Evolutionary conservation across 176 grass and related monocot genomes (phyloP).

Genomic region (Musa schizocarpa): DNA sequence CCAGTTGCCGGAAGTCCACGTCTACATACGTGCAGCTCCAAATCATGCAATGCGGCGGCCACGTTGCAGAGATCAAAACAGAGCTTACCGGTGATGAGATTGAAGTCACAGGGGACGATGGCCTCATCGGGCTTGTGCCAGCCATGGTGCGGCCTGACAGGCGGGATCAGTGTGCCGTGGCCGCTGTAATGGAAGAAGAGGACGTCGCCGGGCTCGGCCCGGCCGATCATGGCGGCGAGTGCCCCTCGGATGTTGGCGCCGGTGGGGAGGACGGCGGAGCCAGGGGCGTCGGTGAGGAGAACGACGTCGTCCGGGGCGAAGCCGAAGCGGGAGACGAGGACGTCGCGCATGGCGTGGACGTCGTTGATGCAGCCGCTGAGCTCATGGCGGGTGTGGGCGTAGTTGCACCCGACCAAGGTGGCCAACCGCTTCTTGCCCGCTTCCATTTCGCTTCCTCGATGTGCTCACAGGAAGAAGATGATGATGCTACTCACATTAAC

Average conservation of each 20-base stretch:
- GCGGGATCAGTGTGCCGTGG: constrained; percentile 64
- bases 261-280: constrained; percentile 30
- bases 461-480: neutral
- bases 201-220: constrained; percentile 42
- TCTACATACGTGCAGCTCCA: constrained; percentile 12
- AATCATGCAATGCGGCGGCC: too few relatives aligned
- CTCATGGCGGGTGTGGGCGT: constrained; percentile 39
- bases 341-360: constrained; percentile 45
- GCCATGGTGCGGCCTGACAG: constrained; percentile 17
- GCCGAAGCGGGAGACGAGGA: constrained; percentile 42
- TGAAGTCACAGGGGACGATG: constrained; percentile 89
- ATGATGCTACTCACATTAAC: neutral
- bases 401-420: constrained; percentile 80
- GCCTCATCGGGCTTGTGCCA: constrained; percentile 34
- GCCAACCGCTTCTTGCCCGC: constrained; percentile 36
- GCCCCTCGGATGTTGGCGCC: constrained; percentile 49
- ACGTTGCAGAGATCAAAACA: neutral
- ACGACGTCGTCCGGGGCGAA: constrained; percentile 37
- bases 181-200: constrained; percentile 95
- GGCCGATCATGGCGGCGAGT: constrained; percentile 49
- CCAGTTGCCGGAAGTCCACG: constrained; percentile 61
- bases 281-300: constrained; percentile 38
- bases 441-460: neutral
- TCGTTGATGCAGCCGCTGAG: constrained; percentile 91
- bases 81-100: constrained; percentile 49